Percentiles rank a stretch among this genome's conserved stretches.
These are phyloP conservation scores for Omphalea diandra DNA, from an alignment of 441 rosid genomes.

Conservation along the genomic window DNA sequence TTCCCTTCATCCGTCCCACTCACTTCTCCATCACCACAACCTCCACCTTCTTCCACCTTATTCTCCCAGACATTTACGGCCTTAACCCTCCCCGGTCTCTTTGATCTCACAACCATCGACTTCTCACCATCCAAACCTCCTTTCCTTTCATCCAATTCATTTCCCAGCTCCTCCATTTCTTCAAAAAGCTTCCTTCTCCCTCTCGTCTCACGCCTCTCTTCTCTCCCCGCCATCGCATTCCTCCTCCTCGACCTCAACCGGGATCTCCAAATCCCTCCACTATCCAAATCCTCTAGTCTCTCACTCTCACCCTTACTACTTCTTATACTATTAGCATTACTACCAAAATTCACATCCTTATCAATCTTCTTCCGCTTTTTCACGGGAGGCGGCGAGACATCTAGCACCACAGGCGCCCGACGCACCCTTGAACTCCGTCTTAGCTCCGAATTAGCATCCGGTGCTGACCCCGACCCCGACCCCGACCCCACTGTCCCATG, in stretches of 20 bases:
- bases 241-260: conserved; percentile 66
- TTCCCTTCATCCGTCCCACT: conserved; percentile 31
- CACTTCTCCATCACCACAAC: conserved; percentile 29
- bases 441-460: conserved; percentile 43
- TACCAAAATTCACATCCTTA: conserved; percentile 33
- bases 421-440: conserved; percentile 82
- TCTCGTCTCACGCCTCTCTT: conserved; percentile 29
- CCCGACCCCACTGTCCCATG: conserved; percentile 25
- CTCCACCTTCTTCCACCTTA: conserved; percentile 33
- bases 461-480: conserved; percentile 21
- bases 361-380: conserved; percentile 53
- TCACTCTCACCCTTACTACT: conserved; percentile 30
- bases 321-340: conserved; percentile 22
- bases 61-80: conserved; percentile 33
- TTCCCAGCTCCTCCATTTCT: conserved; percentile 20
- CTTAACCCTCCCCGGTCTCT: conserved; percentile 38
- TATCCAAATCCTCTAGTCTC: conserved; percentile 31
- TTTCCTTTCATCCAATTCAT: conserved; percentile 19
- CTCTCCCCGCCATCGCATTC: conserved; percentile 28
- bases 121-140: conserved; percentile 20
- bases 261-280: conserved; percentile 57
- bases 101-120: conserved; percentile 25
- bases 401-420: conserved; percentile 65
- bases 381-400: conserved; percentile 76
- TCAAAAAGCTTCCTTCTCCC: conserved; percentile 54